phyloP scores from a whole-genome alignment of 306 rosid genomes.

The Argentina anserina region DNA sequence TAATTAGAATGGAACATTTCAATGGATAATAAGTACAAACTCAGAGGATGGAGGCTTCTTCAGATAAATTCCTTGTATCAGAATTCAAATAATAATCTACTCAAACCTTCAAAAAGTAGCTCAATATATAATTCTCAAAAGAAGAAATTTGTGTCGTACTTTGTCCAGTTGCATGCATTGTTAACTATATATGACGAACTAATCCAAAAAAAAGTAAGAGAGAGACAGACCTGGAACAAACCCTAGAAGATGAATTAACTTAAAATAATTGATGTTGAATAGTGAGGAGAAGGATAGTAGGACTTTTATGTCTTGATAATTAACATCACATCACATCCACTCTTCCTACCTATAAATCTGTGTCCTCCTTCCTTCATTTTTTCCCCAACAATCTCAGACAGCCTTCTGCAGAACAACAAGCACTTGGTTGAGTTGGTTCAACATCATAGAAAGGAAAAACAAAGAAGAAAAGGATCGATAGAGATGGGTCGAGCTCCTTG shows the following conservation, averaged over 20 bases:
- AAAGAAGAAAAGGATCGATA: neutral
- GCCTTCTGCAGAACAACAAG: neutral
- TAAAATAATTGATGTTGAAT: constrained; percentile 23
- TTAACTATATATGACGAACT: constrained; percentile 53
- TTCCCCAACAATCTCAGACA: constrained; percentile 47
- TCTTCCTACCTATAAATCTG: constrained; percentile 62
- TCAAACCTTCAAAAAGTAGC: constrained; percentile 37
- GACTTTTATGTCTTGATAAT: constrained; percentile 55
- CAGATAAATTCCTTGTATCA: constrained; percentile 30
- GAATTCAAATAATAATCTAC: constrained; percentile 40
- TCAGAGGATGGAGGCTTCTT: constrained; percentile 60
- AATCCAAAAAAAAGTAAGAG: constrained; percentile 67
- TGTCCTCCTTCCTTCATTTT: constrained; percentile 41
- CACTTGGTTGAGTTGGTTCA: neutral
- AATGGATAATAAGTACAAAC: constrained; percentile 61
- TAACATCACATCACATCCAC: constrained; percentile 62
- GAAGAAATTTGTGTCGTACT: constrained; percentile 45
- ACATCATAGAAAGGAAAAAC: constrained; percentile 3
- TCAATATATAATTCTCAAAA: constrained; percentile 28
- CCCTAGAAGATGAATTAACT: constrained; percentile 46
- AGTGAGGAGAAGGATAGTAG: constrained; percentile 31
- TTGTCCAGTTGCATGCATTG: constrained; percentile 66
- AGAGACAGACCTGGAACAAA: constrained; percentile 29
- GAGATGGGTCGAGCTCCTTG: constrained; percentile 98
- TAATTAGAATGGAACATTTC: constrained; percentile 48